Conservation (phyloP, 2,329 filamentous ascomycete species). For the Lachnellula subtilissima region DNA sequence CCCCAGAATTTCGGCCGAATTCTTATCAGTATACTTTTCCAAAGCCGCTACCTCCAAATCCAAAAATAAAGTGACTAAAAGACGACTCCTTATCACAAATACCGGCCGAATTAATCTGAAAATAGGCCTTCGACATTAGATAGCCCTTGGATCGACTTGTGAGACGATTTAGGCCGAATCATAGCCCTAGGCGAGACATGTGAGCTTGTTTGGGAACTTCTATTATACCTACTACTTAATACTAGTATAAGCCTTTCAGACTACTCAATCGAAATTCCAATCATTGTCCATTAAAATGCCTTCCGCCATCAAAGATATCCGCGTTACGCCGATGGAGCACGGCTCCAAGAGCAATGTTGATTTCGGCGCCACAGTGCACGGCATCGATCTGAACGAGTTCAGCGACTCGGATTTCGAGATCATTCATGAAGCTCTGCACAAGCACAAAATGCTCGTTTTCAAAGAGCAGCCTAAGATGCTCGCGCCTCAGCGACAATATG, state of each 20-base stretch:
- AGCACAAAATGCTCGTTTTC: conserved; percentile 35
- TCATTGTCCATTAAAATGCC: conserved; percentile 19
- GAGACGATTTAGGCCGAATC: too few species aligned
- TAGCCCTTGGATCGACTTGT: too few species aligned
- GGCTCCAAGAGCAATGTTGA: conserved; percentile 30
- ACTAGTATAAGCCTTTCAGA: background rate
- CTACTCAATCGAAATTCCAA: background rate
- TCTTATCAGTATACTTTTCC: background rate
- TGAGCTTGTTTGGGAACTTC: too few species aligned
- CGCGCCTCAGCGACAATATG: conserved; percentile 33
- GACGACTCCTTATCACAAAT: background rate
- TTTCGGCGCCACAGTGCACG: conserved; percentile 34
- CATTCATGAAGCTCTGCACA: conserved; percentile 33
- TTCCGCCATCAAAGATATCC: conserved; percentile 27
- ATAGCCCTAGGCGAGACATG: too few species aligned
- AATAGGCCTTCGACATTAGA: too few species aligned
- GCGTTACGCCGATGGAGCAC: conserved; percentile 26
- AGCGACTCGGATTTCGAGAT: conserved; percentile 32
- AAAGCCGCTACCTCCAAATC: background rate
- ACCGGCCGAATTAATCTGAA: background rate
- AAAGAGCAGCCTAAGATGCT: conserved; percentile 36
- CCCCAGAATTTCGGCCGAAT: background rate
- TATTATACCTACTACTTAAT: too few species aligned
- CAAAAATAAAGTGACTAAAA: background rate
- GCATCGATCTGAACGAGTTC: conserved; percentile 35